phyloP scores from a whole-genome alignment of 495 filamentous ascomycete species.

The Xylaria cubensis region DNA sequence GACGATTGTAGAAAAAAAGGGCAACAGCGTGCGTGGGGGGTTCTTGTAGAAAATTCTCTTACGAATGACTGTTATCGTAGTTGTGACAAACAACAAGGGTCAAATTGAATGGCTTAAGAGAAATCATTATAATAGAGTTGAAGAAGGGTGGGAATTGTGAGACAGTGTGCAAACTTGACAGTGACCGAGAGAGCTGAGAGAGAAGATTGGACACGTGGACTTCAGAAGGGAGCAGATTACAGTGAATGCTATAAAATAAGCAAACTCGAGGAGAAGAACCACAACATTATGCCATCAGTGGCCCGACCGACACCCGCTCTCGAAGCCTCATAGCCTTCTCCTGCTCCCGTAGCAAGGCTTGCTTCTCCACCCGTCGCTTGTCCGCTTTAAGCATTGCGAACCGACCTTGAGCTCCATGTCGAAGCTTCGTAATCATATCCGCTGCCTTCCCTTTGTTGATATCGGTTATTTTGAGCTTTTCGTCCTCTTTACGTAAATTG shows the following conservation, averaged over 20 bases:
- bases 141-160: background rate
- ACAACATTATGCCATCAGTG: constrained; percentile 44
- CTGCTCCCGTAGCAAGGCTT: constrained; percentile 48
- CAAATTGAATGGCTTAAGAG: background rate
- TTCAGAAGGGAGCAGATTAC: background rate
- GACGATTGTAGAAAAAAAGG: background rate
- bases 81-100: background rate
- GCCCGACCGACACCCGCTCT: constrained; percentile 72
- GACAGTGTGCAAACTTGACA: background rate
- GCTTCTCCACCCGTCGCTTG: constrained; percentile 53
- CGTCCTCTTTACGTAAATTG: constrained; percentile 60
- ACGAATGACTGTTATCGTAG: background rate
- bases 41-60: background rate
- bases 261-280: background rate
- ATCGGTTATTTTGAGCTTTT: constrained; percentile 58
- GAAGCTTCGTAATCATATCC: constrained; percentile 94
- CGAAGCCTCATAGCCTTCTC: constrained; percentile 50
- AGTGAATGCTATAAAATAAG: constrained; percentile 6
- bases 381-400: constrained; percentile 62
- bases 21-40: background rate
- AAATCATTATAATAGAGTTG: background rate
- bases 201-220: background rate
- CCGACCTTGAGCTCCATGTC: constrained; percentile 76
- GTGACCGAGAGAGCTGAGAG: background rate
- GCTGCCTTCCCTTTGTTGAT: constrained; percentile 82